These are phyloP conservation scores for Blumeriella jaapii DNA, from an alignment of 2,329 filamentous ascomycete genomes.

Conservation along the genomic window DNA sequence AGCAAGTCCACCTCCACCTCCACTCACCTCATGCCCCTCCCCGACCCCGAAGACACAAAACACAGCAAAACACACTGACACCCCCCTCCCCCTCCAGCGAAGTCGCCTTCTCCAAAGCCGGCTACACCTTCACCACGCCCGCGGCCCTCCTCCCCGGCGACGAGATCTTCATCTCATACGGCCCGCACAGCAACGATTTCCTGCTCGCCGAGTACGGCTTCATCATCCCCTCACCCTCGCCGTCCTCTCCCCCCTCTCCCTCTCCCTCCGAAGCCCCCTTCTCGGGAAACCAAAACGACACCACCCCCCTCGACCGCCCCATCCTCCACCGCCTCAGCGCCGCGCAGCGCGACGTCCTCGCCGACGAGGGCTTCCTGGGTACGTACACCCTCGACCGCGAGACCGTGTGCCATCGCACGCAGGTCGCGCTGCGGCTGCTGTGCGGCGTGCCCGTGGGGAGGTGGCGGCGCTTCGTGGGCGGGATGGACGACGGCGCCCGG, in stretches of 20 bases:
- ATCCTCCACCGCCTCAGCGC: constrained; percentile 20
- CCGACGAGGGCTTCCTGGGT: constrained; percentile 37
- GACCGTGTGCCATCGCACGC: constrained; percentile 42
- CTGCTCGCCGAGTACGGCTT: constrained; percentile 52
- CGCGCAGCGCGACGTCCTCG: constrained; percentile 30
- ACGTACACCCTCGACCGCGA: constrained; percentile 40
- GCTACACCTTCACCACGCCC: constrained; percentile 44
- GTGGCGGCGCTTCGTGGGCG: constrained; percentile 37
- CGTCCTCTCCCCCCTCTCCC: constrained; percentile 20
- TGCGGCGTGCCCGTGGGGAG: constrained; percentile 26
- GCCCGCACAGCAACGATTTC: constrained; percentile 60
- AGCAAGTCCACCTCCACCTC: no score
- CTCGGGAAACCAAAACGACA: no score
- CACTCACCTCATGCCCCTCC: no score
- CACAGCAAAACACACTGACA: no score
- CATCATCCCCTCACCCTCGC: constrained; percentile 24
- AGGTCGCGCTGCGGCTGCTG: constrained; percentile 38
- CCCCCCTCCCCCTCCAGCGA: no score
- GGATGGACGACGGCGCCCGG: constrained; percentile 34
- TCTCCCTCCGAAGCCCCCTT: constrained; percentile 29
- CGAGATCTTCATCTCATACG: constrained; percentile 61
- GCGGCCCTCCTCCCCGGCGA: constrained; percentile 42
- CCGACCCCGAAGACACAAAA: no score
- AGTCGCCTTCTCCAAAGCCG: constrained; percentile 37
- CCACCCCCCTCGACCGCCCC: constrained; percentile 23